Evolutionary conservation across 2,329 filamentous ascomycete species (phyloP), one percentile per base, ranked within the genome.

Genomic region (Colletotrichum godetiae): DNA sequence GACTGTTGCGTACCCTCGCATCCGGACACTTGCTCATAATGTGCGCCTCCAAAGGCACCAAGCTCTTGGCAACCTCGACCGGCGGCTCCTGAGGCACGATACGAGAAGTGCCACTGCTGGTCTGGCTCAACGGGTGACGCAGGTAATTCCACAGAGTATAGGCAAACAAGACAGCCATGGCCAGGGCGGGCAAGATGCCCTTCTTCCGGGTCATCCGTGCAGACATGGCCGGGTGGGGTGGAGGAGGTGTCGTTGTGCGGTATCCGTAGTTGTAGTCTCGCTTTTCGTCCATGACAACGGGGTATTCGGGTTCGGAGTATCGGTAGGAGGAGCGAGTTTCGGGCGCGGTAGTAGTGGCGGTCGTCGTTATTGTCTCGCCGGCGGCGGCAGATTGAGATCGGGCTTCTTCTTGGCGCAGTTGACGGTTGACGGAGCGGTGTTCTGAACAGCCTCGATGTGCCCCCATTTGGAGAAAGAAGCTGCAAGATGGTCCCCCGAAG

Each of bases 1-100:
- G 19, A n/a, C 11, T 8, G 22, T 3, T 2, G 12, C 84, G 12
- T 79, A 90, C 88, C 81, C 88, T 89, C 2, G 97, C 95, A 83
- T 99, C 97, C 0, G 96, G 95, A 79, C 97, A 99, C 87, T 98
- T 98, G 84, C 92, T 94, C 92, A 98, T 99, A 78, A 98, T 97
- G 82, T 98, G 96, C 68, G 95, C 94, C 82, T 99, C 97, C 2
- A 99, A 84, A 4, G 95, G 93, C 5, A 98, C 93, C 71, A 87
- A 83, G 57, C 74, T 75, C 64, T 75, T 70, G 31, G 60, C 49
- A 35, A 12, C 59, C 4, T 24, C 29, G 5, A 57, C 49, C 49
- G 72, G 72, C 22, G 72, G 29, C 35, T 66, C 55, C 46, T 61
- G 60, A 27, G 71, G 56, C 24, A 61, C 29, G 35, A 70, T 19